Base-by-base conservation (phyloP, 306 rosid species). In the Lathyrus oleraceus region DNA sequence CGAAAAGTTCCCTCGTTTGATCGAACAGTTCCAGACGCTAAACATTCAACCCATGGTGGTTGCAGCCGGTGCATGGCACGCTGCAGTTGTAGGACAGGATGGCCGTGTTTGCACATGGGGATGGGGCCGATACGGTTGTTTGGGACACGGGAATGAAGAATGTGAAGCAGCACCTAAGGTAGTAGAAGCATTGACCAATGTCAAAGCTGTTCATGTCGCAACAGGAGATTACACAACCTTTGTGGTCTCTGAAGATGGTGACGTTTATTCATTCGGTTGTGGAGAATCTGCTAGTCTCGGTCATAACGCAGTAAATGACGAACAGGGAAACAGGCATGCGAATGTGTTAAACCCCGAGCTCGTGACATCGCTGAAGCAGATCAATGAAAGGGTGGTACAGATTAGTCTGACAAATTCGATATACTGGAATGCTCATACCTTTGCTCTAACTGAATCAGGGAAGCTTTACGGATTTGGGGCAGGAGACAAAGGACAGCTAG, bases 51-150 rank as follows among this genome's bases (percentile, higher is more conserved):
- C 98, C 1, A 69, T 72, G 78, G 96, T 87, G 45, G 90, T 93
- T 59, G 89, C 97, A 6, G 98, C 98, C 10, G 98, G 97, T 67
- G 98, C 98, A 76, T 93, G 96, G 97, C 98, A 93, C 54, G 98
- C 98, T 36, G 98, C 98, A 32, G 97, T 93, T 63, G 98, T 90
- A 54, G 98, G 98, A 13, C 82, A 27, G 19, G 98, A 93, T 49
- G 98, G 98, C 6, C 86, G 98, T 20, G 98, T 93, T 8, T 93
- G 98, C 83, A 93, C 98, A 0, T 93, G 98, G 98, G 97, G 97
- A 39, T 93, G 97, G 98, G 98, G 97, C 47, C 94, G 98, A 12
- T 85, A 88, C 43, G 98, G 98, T 44, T 93, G 98, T 85, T 76
- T 93, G 76, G 98, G 98, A 43, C 98, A 93, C 23, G 98, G 98